Evolutionary conservation across 169 alveolate genomes (phyloP).

Genomic region (Plasmodium inui): DNA sequence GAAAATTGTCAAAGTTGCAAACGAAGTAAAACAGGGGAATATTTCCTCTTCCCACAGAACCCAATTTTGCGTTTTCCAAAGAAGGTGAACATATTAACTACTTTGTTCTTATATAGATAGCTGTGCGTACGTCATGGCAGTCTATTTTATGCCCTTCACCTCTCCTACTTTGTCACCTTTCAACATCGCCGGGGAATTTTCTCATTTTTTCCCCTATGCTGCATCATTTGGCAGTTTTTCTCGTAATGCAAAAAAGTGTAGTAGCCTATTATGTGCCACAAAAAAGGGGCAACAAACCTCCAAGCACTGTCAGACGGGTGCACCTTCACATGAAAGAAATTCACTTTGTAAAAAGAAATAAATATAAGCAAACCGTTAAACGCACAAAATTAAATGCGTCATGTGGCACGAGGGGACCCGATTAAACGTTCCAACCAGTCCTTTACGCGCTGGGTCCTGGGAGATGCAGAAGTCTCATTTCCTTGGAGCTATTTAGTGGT

Average conservation of each 20-base stretch:
- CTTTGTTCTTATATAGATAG: background rate
- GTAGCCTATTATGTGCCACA: background rate
- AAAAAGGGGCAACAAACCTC: background rate
- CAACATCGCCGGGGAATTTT: background rate
- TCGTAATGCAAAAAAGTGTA: background rate
- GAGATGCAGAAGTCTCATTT: background rate
- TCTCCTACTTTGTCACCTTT: background rate
- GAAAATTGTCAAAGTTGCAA: background rate
- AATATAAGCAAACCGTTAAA: background rate
- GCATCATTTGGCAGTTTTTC: background rate
- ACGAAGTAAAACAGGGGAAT: background rate
- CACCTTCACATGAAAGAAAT: background rate
- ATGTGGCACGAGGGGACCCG: background rate
- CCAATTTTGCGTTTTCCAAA: background rate
- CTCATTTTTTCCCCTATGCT: background rate
- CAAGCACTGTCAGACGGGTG: background rate
- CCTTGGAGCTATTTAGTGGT: background rate
- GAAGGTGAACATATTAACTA: background rate
- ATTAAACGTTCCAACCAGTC: background rate
- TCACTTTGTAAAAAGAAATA: too few species aligned
- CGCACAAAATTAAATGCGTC: background rate
- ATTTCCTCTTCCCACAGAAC: background rate
- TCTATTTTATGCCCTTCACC: background rate
- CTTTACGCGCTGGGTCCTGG: background rate
- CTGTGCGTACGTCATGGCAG: background rate